Conservation (phyloP, 2,329 filamentous ascomycete genomes). For the Fusarium torreyae region DNA sequence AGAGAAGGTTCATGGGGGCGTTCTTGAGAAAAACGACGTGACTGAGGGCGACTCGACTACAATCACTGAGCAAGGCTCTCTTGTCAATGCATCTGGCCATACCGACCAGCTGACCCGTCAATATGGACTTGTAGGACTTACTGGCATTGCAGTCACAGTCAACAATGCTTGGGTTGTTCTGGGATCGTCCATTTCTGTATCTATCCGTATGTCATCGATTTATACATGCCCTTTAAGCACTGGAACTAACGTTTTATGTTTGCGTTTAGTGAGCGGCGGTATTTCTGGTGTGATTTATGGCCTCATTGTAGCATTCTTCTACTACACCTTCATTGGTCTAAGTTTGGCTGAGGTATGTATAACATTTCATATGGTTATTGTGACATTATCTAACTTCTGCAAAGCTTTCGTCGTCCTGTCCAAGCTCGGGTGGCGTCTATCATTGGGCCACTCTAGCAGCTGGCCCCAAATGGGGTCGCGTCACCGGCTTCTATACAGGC, state of each 20-base stretch:
- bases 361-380: rapidly evolving
- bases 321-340: constrained; percentile 46
- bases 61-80: constrained; percentile 24
- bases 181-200: constrained; percentile 47
- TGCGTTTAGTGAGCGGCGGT: constrained; percentile 39
- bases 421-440: constrained; percentile 46
- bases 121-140: constrained; percentile 46
- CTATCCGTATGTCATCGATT: constrained; percentile 23
- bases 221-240: neutral
- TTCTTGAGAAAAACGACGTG: constrained; percentile 19
- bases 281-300: constrained; percentile 47
- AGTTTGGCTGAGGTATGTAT: constrained; percentile 44
- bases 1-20: constrained; percentile 20
- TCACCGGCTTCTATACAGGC: constrained; percentile 45
- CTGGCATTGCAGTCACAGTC: constrained; percentile 47
- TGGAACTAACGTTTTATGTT: neutral
- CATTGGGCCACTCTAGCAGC: constrained; percentile 49
- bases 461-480: constrained; percentile 44
- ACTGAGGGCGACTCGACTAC: constrained; percentile 25
- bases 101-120: constrained; percentile 44
- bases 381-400: neutral
- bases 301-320: constrained; percentile 41
- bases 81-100: constrained; percentile 43
- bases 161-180: constrained; percentile 50
- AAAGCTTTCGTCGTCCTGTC: constrained; percentile 46